Conservation (phyloP, 23 red algal genomes). For the Agarophyton chilense region DNA sequence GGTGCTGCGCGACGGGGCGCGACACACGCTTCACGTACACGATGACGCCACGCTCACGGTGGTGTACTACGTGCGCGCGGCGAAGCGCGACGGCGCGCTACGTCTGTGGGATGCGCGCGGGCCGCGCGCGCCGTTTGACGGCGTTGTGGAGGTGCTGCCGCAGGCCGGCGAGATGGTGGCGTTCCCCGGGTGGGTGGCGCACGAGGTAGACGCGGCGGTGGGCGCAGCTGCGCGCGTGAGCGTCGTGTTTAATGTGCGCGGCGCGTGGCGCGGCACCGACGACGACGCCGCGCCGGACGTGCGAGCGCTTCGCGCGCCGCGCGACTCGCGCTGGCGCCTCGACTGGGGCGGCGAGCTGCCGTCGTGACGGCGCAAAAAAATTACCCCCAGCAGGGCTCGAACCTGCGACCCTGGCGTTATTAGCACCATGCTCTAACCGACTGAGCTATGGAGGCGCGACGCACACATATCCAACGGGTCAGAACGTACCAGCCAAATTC, state of each 20-base stretch:
- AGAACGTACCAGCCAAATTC: background rate
- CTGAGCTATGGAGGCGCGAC: conserved; percentile 73
- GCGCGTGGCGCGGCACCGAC: conserved; percentile 3
- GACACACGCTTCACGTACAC: conserved; percentile 5
- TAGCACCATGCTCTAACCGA: conserved; percentile 84
- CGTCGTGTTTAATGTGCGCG: background rate
- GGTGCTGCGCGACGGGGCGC: background rate
- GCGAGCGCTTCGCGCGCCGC: background rate
- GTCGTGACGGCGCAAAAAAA: background rate
- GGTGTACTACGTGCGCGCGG: conserved; percentile 28
- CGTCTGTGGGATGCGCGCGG: conserved; percentile 23
- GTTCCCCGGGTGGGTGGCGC: conserved; percentile 21
- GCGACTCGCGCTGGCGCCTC: background rate
- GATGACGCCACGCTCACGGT: background rate
- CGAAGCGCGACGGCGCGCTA: background rate
- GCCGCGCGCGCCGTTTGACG: conserved; percentile 24
- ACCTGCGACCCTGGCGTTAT: conserved; percentile 84
- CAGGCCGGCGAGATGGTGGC: conserved; percentile 3
- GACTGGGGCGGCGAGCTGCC: background rate
- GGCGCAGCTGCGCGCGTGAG: background rate
- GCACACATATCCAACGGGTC: too few relatives aligned
- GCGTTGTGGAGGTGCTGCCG: background rate
- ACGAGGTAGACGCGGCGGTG: background rate
- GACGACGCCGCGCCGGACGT: background rate
- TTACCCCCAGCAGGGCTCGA: conserved; percentile 79